These are phyloP conservation scores for Xylaria polymorpha DNA, from an alignment of 2,329 filamentous ascomycete genomes.

Conservation along the genomic window DNA sequence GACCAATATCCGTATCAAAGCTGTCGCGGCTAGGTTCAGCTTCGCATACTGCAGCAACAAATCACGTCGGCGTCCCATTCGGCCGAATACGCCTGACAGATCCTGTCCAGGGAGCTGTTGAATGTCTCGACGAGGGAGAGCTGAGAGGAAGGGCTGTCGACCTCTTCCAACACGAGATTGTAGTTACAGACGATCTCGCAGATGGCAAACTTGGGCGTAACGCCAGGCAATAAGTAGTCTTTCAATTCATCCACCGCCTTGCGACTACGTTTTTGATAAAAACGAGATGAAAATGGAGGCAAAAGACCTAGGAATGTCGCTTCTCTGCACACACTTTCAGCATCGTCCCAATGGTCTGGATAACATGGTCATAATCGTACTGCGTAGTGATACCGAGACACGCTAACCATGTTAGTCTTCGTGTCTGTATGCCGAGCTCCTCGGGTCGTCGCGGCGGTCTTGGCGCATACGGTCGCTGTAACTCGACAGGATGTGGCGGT, in stretches of 20 bases:
- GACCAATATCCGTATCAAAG: conserved; percentile 19
- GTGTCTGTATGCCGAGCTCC: conserved; percentile 17
- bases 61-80: conserved; percentile 32
- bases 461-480: neutral
- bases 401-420: conserved; percentile 33
- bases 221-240: conserved; percentile 13
- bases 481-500: neutral
- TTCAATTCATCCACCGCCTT: conserved; percentile 24
- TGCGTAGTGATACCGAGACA: conserved; percentile 33
- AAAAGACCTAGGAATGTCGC: conserved; percentile 33
- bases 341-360: neutral
- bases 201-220: conserved; percentile 23
- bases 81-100: conserved; percentile 20
- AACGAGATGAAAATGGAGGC: conserved; percentile 26
- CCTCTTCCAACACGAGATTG: conserved; percentile 30
- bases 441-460: conserved; percentile 1
- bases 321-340: conserved; percentile 25
- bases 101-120: conserved; percentile 24
- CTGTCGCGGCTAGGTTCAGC: conserved; percentile 25
- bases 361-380: conserved; percentile 16
- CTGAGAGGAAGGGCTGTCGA: conserved; percentile 24
- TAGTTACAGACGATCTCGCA: conserved; percentile 34
- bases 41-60: conserved; percentile 33
- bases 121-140: conserved; percentile 32
- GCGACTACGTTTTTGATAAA: conserved; percentile 28